Evolutionary conservation across 2,329 filamentous ascomycete species (phyloP).

Genomic region (Clonostachys sp.): DNA sequence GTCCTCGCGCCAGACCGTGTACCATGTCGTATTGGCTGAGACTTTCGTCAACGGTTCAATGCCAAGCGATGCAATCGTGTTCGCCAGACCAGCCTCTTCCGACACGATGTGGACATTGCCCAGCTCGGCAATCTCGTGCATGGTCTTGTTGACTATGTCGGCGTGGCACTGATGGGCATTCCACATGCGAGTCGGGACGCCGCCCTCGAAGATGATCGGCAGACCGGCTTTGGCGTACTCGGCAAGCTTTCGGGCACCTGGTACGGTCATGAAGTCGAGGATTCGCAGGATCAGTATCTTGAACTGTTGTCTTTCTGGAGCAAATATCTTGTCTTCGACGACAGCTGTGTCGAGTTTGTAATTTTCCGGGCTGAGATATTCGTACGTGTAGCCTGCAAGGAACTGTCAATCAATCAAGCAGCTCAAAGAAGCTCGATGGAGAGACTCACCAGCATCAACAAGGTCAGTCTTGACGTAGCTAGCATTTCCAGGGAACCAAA

Average conservation of each 20-base stretch:
- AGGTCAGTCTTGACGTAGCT: not conserved
- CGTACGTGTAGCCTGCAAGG: not conserved
- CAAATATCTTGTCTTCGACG: not conserved
- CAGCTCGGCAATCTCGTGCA: too few species aligned
- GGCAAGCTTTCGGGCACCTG: constrained; percentile 15
- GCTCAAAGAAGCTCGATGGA: not conserved
- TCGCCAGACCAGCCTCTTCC: too few species aligned
- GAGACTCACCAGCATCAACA: not conserved
- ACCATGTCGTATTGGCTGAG: too few species aligned
- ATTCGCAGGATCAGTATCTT: not conserved
- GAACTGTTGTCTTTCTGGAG: not conserved
- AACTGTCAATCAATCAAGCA: not conserved
- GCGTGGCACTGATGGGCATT: too few species aligned
- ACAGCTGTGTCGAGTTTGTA: not conserved
- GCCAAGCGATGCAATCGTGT: too few species aligned
- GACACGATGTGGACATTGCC: too few species aligned
- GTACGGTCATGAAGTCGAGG: not conserved
- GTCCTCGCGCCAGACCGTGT: too few species aligned
- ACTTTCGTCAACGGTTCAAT: too few species aligned
- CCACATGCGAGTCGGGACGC: not conserved
- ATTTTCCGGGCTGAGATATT: not conserved
- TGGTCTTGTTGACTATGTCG: too few species aligned
- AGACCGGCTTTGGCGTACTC: constrained; percentile 29
- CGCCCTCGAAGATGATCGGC: constrained; percentile 28
- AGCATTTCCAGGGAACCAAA: not conserved